Evolutionary conservation across 257 asterid genomes (phyloP).

Genomic region (Solanum gandarillasii): DNA sequence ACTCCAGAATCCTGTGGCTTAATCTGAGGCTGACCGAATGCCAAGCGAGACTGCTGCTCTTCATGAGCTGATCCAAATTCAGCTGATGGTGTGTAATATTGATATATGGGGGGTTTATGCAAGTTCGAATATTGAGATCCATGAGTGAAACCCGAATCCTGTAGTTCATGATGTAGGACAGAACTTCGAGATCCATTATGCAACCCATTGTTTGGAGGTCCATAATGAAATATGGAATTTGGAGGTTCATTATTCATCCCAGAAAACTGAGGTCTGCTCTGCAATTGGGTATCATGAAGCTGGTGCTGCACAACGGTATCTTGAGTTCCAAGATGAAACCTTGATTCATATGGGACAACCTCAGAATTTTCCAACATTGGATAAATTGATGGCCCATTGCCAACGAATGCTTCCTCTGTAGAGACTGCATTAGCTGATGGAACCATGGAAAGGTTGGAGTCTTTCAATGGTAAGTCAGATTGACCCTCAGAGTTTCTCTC

Average conservation of each 20-base stretch:
- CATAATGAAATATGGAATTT: constrained; percentile 3
- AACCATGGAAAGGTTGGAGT: constrained; percentile 16
- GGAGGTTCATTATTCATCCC: constrained; percentile 9
- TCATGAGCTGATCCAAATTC: constrained; percentile 18
- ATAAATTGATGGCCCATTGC: constrained; percentile 14
- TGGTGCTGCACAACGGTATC: constrained; percentile 9
- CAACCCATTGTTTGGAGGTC: not conserved
- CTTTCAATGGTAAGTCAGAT: constrained; percentile 18
- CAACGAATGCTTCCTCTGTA: not conserved
- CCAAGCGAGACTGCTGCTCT: constrained; percentile 21
- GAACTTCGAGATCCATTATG: constrained; percentile 1
- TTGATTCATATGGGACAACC: constrained; percentile 16
- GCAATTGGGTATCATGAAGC: constrained; percentile 15
- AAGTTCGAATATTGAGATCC: constrained; percentile 18
- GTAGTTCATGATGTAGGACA: not conserved
- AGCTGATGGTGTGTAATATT: constrained; percentile 16
- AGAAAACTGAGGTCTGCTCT: constrained; percentile 11
- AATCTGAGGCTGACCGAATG: constrained; percentile 22
- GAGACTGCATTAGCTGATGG: constrained; percentile 29
- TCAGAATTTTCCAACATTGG: constrained; percentile 22
- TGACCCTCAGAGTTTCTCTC: constrained; percentile 17
- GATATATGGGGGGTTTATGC: constrained; percentile 27
- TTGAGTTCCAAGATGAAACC: constrained; percentile 10
- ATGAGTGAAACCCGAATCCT: not conserved
- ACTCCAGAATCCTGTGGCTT: constrained; percentile 16